phyloP scores from a whole-genome alignment of 306 rosid genomes.

The Casuarina equisetifolia region DNA sequence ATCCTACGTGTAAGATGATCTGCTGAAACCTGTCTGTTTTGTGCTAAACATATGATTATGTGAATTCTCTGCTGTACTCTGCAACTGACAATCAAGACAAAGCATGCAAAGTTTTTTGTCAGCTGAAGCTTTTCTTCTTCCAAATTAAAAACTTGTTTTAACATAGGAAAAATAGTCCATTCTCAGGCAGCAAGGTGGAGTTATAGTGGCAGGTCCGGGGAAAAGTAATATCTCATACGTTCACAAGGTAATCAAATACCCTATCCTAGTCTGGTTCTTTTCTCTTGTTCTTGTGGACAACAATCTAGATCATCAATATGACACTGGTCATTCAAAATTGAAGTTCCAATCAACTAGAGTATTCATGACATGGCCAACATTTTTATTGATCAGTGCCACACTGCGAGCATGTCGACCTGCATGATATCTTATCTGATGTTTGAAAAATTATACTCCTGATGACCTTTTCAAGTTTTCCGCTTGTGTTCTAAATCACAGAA shows the following conservation, averaged over 20 bases:
- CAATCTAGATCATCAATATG: neutral
- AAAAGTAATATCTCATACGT: constrained; percentile 72
- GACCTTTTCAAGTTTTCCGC: neutral
- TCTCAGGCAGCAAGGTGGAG: constrained; percentile 94
- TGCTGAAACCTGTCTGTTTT: neutral
- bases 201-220: constrained; percentile 92
- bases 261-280: constrained; percentile 3
- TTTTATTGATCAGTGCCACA: neutral
- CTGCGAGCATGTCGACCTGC: neutral
- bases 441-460: neutral
- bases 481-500: neutral
- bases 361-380: neutral
- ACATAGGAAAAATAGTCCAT: constrained; percentile 9
- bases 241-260: constrained; percentile 55
- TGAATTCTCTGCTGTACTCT: neutral
- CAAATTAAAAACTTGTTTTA: neutral
- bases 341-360: neutral
- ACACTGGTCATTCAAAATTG: neutral
- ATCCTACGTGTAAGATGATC: neutral
- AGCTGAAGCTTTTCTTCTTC: neutral
- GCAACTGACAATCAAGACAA: neutral
- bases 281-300: neutral
- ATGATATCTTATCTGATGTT: neutral
- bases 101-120: neutral
- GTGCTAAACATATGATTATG: neutral